Evolutionary conservation across 2,329 filamentous ascomycete genomes (phyloP), one percentile per base, ranked within the genome.

Genomic region (Scytalidium lignicola): DNA sequence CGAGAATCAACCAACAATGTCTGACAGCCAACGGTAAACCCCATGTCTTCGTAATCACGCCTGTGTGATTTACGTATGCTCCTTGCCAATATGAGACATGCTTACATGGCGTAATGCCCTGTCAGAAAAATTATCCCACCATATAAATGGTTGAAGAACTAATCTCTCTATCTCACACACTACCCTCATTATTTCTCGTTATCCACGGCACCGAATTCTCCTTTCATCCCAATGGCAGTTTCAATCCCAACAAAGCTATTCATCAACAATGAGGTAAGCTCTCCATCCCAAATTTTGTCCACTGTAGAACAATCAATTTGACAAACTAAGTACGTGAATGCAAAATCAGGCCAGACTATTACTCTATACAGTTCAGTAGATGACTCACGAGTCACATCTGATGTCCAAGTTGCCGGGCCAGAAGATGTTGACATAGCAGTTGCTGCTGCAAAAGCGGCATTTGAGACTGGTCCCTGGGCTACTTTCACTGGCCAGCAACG

Each of bases 231-330:
- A 43, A 12, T 23, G 18, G 26, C 21, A 22, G 19, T n/a, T 22
- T 12, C 21, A 43, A 19, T 43, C 41, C 41, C 41, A 44, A 44
- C 43, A n/a, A 44, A 69, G 17, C 65, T 78, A 48, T 75, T 76
- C 56, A 77, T 78, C 61, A 74, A 78, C 57, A 73, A 74, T 56
- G 65, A 74, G 63, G 72, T 73, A 44, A 28, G 46, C 47, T 13
- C 37, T 7, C 7, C 26, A 28, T 7, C 13, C 7, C 7, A 28
- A 28, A 13, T 7, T 5, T 37, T 9, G n/a, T 13, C 10, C 15
- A 15, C 15, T 15, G 10, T 37, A n/a, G 32, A 17, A 15, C 8
- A 9, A 17, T 17, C 15, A 13, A 37, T 37, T 26, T 15, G 7
- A 37, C 15, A n/a, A 13, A 26, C 32, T n/a, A n/a, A 37, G 32